phyloP scores from a whole-genome alignment of 2,329 filamentous ascomycete species.

The Macrophomina phaseolina region DNA sequence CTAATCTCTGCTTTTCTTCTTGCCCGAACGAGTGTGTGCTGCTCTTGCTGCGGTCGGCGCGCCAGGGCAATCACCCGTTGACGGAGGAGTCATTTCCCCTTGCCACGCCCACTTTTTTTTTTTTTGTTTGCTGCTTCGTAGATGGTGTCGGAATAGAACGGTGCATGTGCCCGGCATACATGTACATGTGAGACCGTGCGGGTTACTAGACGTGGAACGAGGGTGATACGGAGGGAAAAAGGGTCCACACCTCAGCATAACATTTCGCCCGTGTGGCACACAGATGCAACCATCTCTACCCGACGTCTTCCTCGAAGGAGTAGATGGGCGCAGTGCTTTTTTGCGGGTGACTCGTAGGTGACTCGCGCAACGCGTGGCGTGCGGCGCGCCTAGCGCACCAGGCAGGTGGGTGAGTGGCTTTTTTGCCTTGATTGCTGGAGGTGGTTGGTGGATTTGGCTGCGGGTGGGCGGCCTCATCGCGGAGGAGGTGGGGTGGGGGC shows the following conservation, averaged over 20 bases:
- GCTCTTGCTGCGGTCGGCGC: background rate
- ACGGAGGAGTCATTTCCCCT: background rate
- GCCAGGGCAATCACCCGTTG: background rate
- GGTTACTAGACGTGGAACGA: no score
- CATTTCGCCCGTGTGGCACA: background rate
- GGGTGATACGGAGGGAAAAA: no score
- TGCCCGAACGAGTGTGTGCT: background rate
- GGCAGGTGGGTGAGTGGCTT: background rate
- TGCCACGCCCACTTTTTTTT: background rate
- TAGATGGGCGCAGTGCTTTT: background rate
- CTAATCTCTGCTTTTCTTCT: background rate
- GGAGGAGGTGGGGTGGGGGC: constrained; percentile 5
- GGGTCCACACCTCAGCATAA: no score
- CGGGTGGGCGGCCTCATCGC: constrained; percentile 9
- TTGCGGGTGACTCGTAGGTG: background rate
- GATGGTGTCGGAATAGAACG: background rate
- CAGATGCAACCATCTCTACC: background rate
- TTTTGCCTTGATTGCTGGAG: background rate
- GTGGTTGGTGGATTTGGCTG: background rate
- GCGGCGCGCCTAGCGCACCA: background rate
- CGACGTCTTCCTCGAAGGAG: background rate
- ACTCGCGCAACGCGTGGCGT: background rate
- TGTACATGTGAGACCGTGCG: no score
- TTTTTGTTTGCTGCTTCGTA: background rate
- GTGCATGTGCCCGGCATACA: no score